A percentile compares a stretch with the other conserved stretches of the same genome.
Conservation (phyloP, 2,329 filamentous ascomycete genomes). For the Fusarium metavorans region DNA sequence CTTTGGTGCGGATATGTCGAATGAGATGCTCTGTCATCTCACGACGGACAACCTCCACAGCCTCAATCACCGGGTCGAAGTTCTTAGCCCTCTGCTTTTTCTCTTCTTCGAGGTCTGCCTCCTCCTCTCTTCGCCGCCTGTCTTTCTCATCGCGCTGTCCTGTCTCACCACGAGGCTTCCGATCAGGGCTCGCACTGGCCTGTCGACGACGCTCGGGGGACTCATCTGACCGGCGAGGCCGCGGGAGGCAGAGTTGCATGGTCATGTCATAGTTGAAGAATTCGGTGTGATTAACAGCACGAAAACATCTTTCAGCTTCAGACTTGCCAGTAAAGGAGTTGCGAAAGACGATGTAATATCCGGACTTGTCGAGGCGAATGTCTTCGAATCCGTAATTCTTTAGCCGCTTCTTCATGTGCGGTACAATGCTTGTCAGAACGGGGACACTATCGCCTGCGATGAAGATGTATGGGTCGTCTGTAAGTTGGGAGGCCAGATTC, state of each 20-base stretch:
- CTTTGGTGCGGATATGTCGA: slow-evolving; percentile 87
- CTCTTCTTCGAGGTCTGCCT: slow-evolving; percentile 88
- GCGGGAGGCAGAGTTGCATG: slow-evolving; percentile 77
- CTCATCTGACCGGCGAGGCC: slow-evolving; percentile 39
- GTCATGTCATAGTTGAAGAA: slow-evolving; percentile 94
- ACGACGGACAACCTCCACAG: slow-evolving; percentile 79
- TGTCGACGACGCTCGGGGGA: slow-evolving; percentile 43
- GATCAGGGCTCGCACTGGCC: slow-evolving; percentile 53
- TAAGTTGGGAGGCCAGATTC: slow-evolving; percentile 76
- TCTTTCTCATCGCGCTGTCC: slow-evolving; percentile 69
- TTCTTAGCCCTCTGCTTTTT: slow-evolving; percentile 88
- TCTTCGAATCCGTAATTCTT: slow-evolving; percentile 86
- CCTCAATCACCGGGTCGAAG: slow-evolving; percentile 90
- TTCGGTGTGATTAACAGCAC: slow-evolving; percentile 80
- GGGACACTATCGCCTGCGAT: slow-evolving; percentile 89
- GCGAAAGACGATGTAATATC: slow-evolving; percentile 93
- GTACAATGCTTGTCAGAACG: slow-evolving; percentile 84
- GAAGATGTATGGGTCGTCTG: slow-evolving; percentile 88
- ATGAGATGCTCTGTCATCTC: slow-evolving; percentile 90
- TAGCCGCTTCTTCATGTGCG: slow-evolving; percentile 89
- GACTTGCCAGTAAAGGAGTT: slow-evolving; percentile 80
- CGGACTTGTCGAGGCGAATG: slow-evolving; percentile 84
- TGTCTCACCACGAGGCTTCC: slow-evolving; percentile 38
- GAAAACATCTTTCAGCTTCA: slow-evolving; percentile 85
- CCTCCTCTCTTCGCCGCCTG: slow-evolving; percentile 76